Evolutionary conservation across 371 early-diverging fungal species (phyloP).

Genomic region (Mucor irregularis): DNA sequence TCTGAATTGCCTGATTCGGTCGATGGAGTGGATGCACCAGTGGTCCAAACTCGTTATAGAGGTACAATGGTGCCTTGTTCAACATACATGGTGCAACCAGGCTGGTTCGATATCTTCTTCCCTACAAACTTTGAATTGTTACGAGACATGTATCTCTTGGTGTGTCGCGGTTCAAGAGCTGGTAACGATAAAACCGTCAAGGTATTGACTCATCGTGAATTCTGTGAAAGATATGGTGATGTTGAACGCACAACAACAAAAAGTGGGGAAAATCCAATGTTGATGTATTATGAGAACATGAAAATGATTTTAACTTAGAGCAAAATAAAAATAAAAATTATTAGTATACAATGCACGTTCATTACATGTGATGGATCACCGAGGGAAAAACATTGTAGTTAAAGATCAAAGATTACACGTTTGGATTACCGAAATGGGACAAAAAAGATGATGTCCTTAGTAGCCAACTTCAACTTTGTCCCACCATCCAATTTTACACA

Average conservation of each 20-base stretch:
- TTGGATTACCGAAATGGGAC: background rate
- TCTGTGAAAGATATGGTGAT: slow-evolving; percentile 79
- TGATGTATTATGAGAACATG: slow-evolving; percentile 57
- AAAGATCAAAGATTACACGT: background rate
- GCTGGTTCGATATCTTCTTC: slow-evolving; percentile 98
- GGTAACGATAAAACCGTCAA: slow-evolving; percentile 47
- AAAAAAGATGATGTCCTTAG: background rate
- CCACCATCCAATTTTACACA: background rate
- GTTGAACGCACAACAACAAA: slow-evolving; percentile 73
- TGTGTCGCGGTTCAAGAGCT: slow-evolving; percentile 56
- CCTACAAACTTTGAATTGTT: slow-evolving; percentile 94
- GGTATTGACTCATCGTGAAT: slow-evolving; percentile 79
- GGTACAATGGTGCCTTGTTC: slow-evolving; percentile 92
- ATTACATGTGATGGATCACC: no score
- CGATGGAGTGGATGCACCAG: slow-evolving; percentile 84
- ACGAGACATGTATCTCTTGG: slow-evolving; percentile 69
- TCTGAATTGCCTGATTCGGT: slow-evolving; percentile 80
- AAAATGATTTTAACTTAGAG: slow-evolving; percentile 10
- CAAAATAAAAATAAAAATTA: background rate
- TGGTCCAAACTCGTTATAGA: slow-evolving; percentile 91
- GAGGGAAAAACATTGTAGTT: no score
- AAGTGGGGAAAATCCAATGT: slow-evolving; percentile 93
- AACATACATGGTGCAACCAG: slow-evolving; percentile 94
- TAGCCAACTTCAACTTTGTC: background rate
- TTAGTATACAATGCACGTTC: no score